Evolutionary conservation across 75 land plant species (phyloP), one percentile per base, ranked within the genome.

Genomic region (Sequoiadendron giganteum): DNA sequence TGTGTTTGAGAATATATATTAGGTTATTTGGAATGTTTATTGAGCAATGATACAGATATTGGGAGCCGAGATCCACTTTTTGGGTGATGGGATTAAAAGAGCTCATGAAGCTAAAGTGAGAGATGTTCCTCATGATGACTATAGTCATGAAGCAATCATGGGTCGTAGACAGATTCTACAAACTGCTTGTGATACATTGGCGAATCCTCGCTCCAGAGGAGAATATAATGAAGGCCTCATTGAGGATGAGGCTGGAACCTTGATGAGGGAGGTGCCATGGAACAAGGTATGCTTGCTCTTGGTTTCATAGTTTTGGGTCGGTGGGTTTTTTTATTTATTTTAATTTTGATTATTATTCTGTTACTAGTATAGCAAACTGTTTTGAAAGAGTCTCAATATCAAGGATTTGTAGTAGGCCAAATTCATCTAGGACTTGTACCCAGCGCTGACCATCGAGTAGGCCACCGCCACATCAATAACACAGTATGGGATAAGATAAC

Each of bases 1-100:
- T 86, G 10, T 86, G 42, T 86, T 34, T 36, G 6, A 70, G 38
- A 86, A 10, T 70, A 34, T 43, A 14, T 18, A 32, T 39, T 52
- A 30, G 88, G 19, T 32, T 13, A 48, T 88, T 87, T 58, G 32
- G 28, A 65, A 5, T 65, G 28, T 25, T 65, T 5, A 65, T 65
- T 65, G 8, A 65, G n/a, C 28, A 65, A 65, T 25, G 70, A 5
- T 68, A 43, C 87, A 92, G 96, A 90, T 96, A 36, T 87, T 97
- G 34, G 99, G 99, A 38, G 99, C 96, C 16, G 99, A 98, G 89
- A 82, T 95, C 28, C 97, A 95, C 85, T 92, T 91, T 85, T 88
- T 96, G 30, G 94, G 93, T 14, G 99, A 98, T 80, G 96, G 99
- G 1, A 95, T 98, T 13, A 86, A 91, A 48, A 88, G 99, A 49